These are phyloP conservation scores for Chlamydomonas schloesseri DNA, from an alignment of 139 green algal genomes.

Conservation along the genomic window DNA sequence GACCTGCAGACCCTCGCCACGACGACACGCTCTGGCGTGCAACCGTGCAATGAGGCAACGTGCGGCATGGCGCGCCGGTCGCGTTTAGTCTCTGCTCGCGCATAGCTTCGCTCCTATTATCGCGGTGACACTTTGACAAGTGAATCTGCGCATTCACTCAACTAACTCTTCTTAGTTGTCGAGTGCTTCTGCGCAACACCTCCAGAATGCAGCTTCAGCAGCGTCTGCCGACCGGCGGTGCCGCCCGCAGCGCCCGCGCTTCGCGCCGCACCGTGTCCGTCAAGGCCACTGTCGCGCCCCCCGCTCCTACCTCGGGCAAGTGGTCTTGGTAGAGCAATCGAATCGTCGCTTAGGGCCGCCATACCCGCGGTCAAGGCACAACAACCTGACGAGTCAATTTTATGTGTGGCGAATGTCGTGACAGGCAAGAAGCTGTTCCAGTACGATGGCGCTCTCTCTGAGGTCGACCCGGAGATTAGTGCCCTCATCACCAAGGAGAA, in stretches of 20 bases:
- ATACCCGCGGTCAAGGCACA: no score
- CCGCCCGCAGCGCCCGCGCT: no score
- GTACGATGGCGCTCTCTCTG: constrained; percentile 70
- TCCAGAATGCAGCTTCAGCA: constrained; percentile 41
- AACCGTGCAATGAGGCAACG: no score
- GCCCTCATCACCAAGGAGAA: constrained; percentile 89
- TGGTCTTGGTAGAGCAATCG: not conserved
- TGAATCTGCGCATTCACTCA: no score
- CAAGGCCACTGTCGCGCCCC: constrained; percentile 33
- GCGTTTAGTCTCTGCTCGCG: no score
- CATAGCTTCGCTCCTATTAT: no score
- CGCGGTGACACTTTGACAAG: no score
- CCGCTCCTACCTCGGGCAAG: constrained; percentile 33
- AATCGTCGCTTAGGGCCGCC: not conserved
- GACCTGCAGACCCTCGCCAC: no score
- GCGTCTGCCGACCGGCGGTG: constrained; percentile 15
- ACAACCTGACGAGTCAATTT: not conserved
- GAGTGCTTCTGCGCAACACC: no score
- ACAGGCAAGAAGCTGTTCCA: constrained; percentile 67
- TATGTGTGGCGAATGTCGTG: not conserved
- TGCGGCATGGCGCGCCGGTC: no score
- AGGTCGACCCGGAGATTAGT: constrained; percentile 86
- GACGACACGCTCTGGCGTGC: no score
- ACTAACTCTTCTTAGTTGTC: no score
- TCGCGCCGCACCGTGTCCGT: constrained; percentile 11